Conservation (phyloP, 1,284 basidiomycete species). For the Meira nashicola region DNA sequence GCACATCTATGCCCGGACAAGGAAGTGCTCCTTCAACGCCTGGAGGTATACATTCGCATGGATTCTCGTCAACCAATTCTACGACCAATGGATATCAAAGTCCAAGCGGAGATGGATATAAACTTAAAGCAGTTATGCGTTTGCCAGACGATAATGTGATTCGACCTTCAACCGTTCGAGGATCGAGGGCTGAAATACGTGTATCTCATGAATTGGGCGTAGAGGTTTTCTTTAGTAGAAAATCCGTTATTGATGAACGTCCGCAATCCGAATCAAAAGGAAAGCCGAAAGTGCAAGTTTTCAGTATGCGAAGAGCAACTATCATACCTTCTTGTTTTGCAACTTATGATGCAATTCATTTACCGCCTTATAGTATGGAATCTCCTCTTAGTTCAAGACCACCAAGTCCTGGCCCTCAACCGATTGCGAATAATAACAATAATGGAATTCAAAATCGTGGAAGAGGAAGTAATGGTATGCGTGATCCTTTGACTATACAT, state of each 20-base stretch:
- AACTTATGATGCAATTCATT: conserved; percentile 48
- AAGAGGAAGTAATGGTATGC: neutral
- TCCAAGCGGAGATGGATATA: conserved; percentile 28
- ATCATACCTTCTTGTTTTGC: conserved; percentile 43
- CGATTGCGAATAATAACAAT: neutral
- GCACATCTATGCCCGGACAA: no score
- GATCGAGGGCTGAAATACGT: conserved; percentile 44
- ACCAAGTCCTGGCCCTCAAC: conserved; percentile 23
- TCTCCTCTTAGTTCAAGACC: conserved; percentile 38
- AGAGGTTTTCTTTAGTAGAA: conserved; percentile 49
- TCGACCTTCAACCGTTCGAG: conserved; percentile 46
- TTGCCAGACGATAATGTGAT: conserved; percentile 46
- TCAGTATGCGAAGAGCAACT: conserved; percentile 43
- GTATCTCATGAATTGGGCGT: conserved; percentile 47
- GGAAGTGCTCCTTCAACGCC: no score
- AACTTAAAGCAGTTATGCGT: conserved; percentile 43
- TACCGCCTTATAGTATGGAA: conserved; percentile 48
- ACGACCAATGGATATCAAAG: neutral
- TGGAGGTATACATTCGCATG: no score
- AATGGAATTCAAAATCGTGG: neutral
- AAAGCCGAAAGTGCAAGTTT: conserved; percentile 49
- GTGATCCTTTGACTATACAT: neutral
- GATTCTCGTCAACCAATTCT: neutral
- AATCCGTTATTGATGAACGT: conserved; percentile 38
- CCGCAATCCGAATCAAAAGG: conserved; percentile 40